Evolutionary conservation across 75 land plant genomes (phyloP).

Genomic region (Selaginella tamariscina): DNA sequence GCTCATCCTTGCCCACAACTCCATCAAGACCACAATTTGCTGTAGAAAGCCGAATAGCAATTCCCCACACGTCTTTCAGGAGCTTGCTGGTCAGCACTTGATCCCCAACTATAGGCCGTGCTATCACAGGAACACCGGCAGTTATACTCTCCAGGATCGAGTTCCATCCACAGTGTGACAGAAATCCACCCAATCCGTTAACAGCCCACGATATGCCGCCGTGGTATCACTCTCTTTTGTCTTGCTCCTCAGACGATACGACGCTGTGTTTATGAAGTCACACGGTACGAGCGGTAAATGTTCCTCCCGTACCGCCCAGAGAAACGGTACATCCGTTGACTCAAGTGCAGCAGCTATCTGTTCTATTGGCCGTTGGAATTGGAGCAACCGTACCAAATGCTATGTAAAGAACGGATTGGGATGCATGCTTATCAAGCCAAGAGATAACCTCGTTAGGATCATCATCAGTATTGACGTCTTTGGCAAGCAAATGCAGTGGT

Average conservation of each 20-base stretch:
- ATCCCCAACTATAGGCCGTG: not conserved
- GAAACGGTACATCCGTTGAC: not conserved
- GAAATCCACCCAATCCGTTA: not conserved
- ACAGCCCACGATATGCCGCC: not conserved
- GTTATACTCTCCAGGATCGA: conserved; percentile 3
- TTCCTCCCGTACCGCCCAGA: conserved; percentile 6
- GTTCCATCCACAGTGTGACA: not conserved
- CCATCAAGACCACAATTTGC: not conserved
- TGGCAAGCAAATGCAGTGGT: not conserved
- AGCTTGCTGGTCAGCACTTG: not conserved
- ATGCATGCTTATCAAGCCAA: not conserved
- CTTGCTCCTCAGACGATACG: not conserved
- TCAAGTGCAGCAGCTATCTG: not conserved
- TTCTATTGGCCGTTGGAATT: not conserved
- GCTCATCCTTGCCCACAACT: not conserved
- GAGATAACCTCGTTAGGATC: not conserved
- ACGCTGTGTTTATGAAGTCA: not conserved
- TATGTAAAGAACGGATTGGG: conserved; percentile 1
- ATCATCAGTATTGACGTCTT: not conserved
- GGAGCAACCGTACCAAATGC: not conserved
- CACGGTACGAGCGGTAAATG: not conserved
- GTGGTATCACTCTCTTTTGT: not conserved
- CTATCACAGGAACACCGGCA: not conserved
- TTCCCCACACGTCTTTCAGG: not conserved
- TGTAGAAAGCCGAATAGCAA: not conserved